These are phyloP conservation scores for Xylaria arbuscula DNA, from an alignment of 2,329 filamentous ascomycete genomes.

Conservation along the genomic window DNA sequence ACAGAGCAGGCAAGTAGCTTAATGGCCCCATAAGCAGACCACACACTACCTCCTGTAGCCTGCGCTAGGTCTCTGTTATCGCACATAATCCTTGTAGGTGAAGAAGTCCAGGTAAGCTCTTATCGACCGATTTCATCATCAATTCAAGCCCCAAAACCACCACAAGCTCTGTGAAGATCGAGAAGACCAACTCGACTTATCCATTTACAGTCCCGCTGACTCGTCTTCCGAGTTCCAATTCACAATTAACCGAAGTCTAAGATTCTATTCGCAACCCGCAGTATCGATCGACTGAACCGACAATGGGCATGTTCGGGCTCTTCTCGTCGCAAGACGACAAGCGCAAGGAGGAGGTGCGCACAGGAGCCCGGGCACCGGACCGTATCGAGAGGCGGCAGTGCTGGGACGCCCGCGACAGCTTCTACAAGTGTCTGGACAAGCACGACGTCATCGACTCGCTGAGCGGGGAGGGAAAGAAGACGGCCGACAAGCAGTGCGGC, in stretches of 20 bases:
- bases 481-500: conserved; percentile 66
- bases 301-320: conserved; percentile 63
- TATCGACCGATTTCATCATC: conserved; percentile 20
- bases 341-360: conserved; percentile 65
- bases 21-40: conserved; percentile 10
- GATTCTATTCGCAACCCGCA: neutral
- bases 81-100: neutral
- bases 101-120: too few relatives aligned
- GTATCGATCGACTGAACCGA: conserved; percentile 9
- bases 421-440: conserved; percentile 88
- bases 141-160: too few relatives aligned
- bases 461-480: conserved; percentile 62
- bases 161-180: neutral
- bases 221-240: neutral
- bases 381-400: conserved; percentile 83
- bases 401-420: conserved; percentile 89
- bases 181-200: neutral
- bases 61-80: neutral
- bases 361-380: conserved; percentile 79
- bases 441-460: conserved; percentile 83
- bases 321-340: conserved; percentile 56
- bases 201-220: neutral
- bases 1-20: conserved; percentile 5
- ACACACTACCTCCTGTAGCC: neutral
- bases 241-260: neutral